These are phyloP conservation scores for Pezizomycotina sp. DNA, from an alignment of 2,329 filamentous ascomycete genomes.

Conservation along the genomic window DNA sequence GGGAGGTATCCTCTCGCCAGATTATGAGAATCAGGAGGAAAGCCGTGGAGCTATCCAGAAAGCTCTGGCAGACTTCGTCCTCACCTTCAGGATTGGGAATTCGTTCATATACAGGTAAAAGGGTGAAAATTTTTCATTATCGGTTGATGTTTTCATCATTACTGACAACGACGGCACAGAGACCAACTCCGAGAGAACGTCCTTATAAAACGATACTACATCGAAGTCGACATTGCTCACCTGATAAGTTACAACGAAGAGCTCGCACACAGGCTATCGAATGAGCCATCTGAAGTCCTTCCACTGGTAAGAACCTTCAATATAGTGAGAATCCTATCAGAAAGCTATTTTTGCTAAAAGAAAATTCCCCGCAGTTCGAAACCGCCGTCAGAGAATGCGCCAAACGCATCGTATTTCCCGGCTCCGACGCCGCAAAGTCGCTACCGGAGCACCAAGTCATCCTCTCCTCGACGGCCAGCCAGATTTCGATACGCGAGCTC, in stretches of 20 bases:
- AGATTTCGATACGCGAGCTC: conserved; percentile 84
- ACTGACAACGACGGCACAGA: conserved; percentile 36
- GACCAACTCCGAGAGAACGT: conserved; percentile 93
- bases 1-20: conserved; percentile 59
- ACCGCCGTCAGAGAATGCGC: conserved; percentile 77
- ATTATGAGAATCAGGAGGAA: conserved; percentile 49
- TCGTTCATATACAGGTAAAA: conserved; percentile 78
- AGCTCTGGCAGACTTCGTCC: conserved; percentile 74
- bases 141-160: conserved; percentile 1
- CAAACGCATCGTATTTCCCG: conserved; percentile 78
- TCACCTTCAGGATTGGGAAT: conserved; percentile 88
- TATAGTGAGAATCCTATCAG: neutral
- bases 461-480: conserved; percentile 76
- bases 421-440: conserved; percentile 41
- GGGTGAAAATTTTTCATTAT: neutral
- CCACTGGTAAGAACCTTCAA: conserved; percentile 49
- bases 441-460: conserved; percentile 89
- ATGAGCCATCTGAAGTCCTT: conserved; percentile 81
- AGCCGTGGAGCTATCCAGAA: conserved; percentile 56
- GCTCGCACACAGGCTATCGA: conserved; percentile 73
- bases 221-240: conserved; percentile 89
- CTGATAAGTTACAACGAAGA: conserved; percentile 94
- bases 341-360: too few relatives aligned
- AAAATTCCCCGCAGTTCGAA: conserved; percentile 58
- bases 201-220: conserved; percentile 82